Evolutionary conservation across 495 filamentous ascomycete genomes (phyloP).

Genomic region (Acidiella bohemica): DNA sequence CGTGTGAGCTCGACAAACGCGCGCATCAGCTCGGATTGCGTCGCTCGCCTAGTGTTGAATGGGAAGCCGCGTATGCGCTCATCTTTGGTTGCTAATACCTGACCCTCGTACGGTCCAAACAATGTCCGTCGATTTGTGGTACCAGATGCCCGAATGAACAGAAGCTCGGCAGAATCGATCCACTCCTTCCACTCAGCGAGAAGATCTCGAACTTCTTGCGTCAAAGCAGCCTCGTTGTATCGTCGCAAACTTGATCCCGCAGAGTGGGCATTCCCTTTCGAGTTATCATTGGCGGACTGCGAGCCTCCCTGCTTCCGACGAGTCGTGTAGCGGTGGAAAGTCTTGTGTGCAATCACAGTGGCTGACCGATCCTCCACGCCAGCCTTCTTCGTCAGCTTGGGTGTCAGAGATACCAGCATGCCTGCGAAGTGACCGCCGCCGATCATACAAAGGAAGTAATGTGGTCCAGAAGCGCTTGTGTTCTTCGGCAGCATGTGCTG

Average conservation of each 20-base stretch:
- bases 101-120: conserved; percentile 80
- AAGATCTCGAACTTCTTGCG: conserved; percentile 65
- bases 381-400: conserved; percentile 55
- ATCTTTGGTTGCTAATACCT: conserved; percentile 71
- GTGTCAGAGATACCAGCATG: conserved; percentile 81
- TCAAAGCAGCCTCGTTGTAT: conserved; percentile 84
- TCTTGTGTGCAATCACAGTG: conserved; percentile 83
- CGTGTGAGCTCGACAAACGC: conserved; percentile 84
- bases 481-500: conserved; percentile 33
- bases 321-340: conserved; percentile 94
- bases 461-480: conserved; percentile 37
- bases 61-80: conserved; percentile 77
- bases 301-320: conserved; percentile 89
- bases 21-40: conserved; percentile 86
- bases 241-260: conserved; percentile 79
- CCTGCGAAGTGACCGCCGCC: conserved; percentile 95
- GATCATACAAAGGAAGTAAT: conserved; percentile 96
- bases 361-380: conserved; percentile 68
- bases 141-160: conserved; percentile 85
- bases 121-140: conserved; percentile 70
- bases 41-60: conserved; percentile 87
- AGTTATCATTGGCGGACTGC: conserved; percentile 80
- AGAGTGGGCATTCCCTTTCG: conserved; percentile 85
- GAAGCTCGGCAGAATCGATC: conserved; percentile 66
- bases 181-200: conserved; percentile 68